phyloP scores from a whole-genome alignment of 805 yeast species.

The Komagataella kurtzmanii region DNA sequence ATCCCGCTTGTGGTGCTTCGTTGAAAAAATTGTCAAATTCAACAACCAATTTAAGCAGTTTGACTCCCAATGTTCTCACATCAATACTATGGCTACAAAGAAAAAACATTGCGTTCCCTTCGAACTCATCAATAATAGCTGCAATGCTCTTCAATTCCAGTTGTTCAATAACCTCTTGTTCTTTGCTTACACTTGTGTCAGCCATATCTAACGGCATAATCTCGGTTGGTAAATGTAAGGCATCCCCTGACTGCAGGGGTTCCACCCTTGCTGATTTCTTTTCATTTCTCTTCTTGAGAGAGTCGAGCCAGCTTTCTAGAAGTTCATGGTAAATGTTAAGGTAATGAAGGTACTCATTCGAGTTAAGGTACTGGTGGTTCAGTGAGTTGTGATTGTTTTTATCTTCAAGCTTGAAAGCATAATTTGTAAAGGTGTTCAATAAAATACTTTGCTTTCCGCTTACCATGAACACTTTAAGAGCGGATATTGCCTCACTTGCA shows the following conservation, averaged over 20 bases:
- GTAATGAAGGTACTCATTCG: slow-evolving; percentile 44
- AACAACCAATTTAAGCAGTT: slow-evolving; percentile 66
- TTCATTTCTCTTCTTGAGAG: slow-evolving; percentile 24
- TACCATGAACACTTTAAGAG: slow-evolving; percentile 55
- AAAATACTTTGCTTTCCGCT: slow-evolving; percentile 57
- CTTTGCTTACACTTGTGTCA: slow-evolving; percentile 6
- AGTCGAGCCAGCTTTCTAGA: slow-evolving; percentile 69
- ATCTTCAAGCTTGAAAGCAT: slow-evolving; percentile 55
- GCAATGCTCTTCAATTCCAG: slow-evolving; percentile 67
- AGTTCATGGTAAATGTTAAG: slow-evolving; percentile 67
- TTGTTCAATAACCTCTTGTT: slow-evolving; percentile 29
- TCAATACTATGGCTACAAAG: slow-evolving; percentile 76
- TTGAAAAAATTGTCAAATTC: slow-evolving; percentile 72
- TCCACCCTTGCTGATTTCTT: slow-evolving; percentile 13
- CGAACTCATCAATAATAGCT: slow-evolving; percentile 86
- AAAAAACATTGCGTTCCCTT: slow-evolving; percentile 89
- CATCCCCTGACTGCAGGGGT: neutral
- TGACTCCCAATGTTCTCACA: slow-evolving; percentile 62
- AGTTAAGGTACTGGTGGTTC: slow-evolving; percentile 43
- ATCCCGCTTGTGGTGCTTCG: neutral
- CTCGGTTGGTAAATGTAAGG: neutral
- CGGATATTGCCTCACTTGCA: slow-evolving; percentile 45
- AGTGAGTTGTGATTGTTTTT: slow-evolving; percentile 50
- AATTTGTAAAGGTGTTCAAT: slow-evolving; percentile 63
- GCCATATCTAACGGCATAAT: neutral